Base-by-base conservation (phyloP, 306 rosid genomes). In the Lathyrus aphaca region DNA sequence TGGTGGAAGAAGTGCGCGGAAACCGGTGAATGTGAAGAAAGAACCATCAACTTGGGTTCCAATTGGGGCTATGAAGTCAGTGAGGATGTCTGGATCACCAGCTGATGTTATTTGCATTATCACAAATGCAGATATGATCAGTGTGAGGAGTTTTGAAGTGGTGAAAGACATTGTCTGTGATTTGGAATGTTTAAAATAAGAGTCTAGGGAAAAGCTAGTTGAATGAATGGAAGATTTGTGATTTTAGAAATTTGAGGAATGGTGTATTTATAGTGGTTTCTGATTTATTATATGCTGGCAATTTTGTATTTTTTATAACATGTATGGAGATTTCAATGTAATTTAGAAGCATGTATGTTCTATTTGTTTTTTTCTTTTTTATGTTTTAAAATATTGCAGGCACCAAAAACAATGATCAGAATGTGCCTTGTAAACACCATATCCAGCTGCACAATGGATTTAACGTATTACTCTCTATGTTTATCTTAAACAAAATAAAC, bases 21-120 rank as follows among this genome's bases (percentile, higher is more conserved):
- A 17, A 25, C 84, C 84, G 0, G 82, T 80, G 65, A 60, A 83
- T 46, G 91, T 86, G 84, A 90, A 90, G 83, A 73, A 87, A 64
- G 12, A 62, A 3, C 80, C 82, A 19, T 75, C 76, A 2, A 62
- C 42, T 13, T n/a, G 32, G 38, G 21, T 29, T 15, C 23, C 64
- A 16, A 48, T 29, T 1, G 50, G 69, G 1, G 81, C n/a, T 39
- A 82, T 16, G 72, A 75, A 84, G 45, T 88, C 87, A 0, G 73
- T 15, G 2, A 86, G 77, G 5, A 86, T 86, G 60, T 86, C 68
- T 0, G 91, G 84, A 37, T 88, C 91, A 35, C 79, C 71, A 0
- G 83, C 79, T 4, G 5, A 18, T 54, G 84, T 61, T 40, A 63
- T 76, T 70, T 61, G 32, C 19, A 69, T 9, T 18, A 83, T 45